phyloP scores from a whole-genome alignment of 805 yeast genomes.

The Saturnispora serradocipensis region DNA sequence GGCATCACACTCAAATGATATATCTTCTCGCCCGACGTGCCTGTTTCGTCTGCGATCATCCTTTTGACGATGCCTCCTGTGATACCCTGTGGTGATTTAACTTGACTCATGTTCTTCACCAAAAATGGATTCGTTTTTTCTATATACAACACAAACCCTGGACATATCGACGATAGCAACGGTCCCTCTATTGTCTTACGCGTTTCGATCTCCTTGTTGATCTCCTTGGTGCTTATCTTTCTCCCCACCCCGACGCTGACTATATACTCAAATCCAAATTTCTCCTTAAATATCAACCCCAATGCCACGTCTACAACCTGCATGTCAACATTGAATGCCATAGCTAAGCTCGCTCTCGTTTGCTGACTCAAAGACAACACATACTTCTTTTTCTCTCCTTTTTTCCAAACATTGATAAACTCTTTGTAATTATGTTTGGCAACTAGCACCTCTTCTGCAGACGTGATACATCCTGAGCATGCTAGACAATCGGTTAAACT shows the following conservation, averaged over 20 bases:
- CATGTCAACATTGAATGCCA: conserved; percentile 47
- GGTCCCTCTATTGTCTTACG: conserved; percentile 30
- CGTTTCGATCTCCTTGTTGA: conserved; percentile 33
- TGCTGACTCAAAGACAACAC: conserved; percentile 83
- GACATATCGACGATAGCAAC: conserved; percentile 67
- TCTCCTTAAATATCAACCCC: conserved; percentile 45
- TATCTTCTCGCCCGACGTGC: conserved; percentile 33
- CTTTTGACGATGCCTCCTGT: conserved; percentile 72
- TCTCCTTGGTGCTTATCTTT: conserved; percentile 44
- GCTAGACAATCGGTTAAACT: conserved; percentile 90
- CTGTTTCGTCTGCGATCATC: neutral
- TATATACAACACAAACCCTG: conserved; percentile 94
- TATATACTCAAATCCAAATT: conserved; percentile 60
- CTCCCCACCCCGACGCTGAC: conserved; percentile 85
- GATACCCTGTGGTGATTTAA: conserved; percentile 88
- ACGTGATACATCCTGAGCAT: conserved; percentile 93
- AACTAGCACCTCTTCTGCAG: conserved; percentile 90
- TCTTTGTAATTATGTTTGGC: conserved; percentile 86
- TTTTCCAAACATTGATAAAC: conserved; percentile 48
- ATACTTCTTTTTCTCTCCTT: conserved; percentile 33
- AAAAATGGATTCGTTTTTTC: conserved; percentile 92
- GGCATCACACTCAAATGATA: conserved; percentile 93
- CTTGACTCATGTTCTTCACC: conserved; percentile 57
- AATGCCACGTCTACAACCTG: conserved; percentile 54
- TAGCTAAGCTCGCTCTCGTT: conserved; percentile 71